Conservation (phyloP, 2,329 filamentous ascomycete genomes). For the Aspergillus clavatus region DNA sequence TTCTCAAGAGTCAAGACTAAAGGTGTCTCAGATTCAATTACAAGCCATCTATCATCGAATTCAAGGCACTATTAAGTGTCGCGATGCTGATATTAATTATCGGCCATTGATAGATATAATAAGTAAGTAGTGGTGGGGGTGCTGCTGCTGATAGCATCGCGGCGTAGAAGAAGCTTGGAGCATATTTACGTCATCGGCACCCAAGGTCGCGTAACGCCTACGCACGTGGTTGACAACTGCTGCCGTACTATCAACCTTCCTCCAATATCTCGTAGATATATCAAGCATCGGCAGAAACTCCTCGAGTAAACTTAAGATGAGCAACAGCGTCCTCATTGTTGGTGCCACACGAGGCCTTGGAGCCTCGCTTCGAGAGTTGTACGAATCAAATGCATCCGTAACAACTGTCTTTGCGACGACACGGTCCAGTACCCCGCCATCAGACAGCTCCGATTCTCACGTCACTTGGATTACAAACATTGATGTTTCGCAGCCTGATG, state of each 20-base stretch:
- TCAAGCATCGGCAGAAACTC: not conserved
- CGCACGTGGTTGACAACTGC: not conserved
- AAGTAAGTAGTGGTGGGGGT: no score
- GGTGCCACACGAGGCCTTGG: conserved; percentile 67
- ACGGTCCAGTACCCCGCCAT: conserved; percentile 45
- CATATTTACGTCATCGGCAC: conserved; percentile 17
- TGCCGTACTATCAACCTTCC: not conserved
- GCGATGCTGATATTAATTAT: no score
- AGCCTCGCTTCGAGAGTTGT: conserved; percentile 55
- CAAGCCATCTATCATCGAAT: no score
- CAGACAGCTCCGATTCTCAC: conserved; percentile 32
- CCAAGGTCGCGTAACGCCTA: conserved; percentile 9
- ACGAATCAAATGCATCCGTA: conserved; percentile 46
- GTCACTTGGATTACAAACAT: conserved; percentile 57
- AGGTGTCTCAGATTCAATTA: no score
- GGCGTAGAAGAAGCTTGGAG: no score
- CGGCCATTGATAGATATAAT: no score
- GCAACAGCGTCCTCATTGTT: conserved; percentile 54
- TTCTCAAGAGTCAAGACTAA: no score
- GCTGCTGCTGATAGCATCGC: no score
- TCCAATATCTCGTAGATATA: not conserved
- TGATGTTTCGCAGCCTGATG: conserved; percentile 50
- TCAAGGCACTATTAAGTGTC: no score
- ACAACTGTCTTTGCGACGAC: conserved; percentile 56
- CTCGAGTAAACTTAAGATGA: conserved; percentile 8